Evolutionary conservation across 257 asterid genomes (phyloP).

Genomic region (Solanum chilense): DNA sequence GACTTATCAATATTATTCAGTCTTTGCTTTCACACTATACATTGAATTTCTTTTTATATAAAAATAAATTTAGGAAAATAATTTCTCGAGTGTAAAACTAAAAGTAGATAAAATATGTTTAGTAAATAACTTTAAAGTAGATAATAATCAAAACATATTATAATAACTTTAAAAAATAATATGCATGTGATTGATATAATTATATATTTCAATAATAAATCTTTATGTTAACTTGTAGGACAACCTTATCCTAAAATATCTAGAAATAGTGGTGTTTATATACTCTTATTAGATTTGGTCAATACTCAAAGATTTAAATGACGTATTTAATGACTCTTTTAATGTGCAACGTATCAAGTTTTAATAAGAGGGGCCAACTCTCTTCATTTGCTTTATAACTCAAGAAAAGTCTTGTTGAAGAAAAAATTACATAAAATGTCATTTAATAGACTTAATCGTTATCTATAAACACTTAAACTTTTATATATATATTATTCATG

Average conservation of each 20-base stretch:
- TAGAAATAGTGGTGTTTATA: not conserved
- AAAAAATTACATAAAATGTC: no score
- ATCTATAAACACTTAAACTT: no score
- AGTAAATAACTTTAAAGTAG: not conserved
- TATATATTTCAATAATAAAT: no score
- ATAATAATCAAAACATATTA: not conserved
- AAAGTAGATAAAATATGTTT: no score
- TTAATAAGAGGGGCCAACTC: not conserved
- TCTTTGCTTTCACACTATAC: not conserved
- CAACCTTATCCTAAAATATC: not conserved
- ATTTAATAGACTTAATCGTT: no score
- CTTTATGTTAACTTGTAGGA: not conserved
- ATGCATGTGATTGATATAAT: not conserved
- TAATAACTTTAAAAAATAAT: not conserved
- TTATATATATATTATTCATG: no score
- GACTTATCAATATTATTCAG: not conserved
- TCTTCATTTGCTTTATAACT: no score
- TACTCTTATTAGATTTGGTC: not conserved
- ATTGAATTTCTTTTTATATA: no score
- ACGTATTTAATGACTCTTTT: not conserved
- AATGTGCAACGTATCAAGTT: not conserved
- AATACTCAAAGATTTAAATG: not conserved
- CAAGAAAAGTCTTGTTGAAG: not conserved
- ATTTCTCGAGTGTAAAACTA: no score
- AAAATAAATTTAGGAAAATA: no score